Evolutionary conservation across 176 grass and related monocot species (phyloP), one percentile per base, ranked within the genome.

Genomic region (Phoenix roebelenii): DNA sequence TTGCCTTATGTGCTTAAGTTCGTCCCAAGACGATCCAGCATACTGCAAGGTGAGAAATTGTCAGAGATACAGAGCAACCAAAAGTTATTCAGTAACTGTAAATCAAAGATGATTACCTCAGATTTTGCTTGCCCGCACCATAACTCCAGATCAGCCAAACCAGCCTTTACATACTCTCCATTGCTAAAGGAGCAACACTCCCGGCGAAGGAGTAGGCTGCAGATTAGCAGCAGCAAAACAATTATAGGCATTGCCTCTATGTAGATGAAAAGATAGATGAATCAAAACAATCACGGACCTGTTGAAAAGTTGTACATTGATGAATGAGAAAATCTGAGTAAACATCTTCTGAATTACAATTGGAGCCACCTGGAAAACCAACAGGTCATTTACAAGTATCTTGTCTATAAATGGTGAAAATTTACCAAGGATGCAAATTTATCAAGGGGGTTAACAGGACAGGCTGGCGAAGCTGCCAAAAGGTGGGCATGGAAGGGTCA

Each of bases 181-280:
- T 92, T 98, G 71, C 87, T 98, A 51, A 98, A 98, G 51, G 93
- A 98, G 67, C 93, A 98, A 67, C 87, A 98, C 67, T 98, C 93
- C 57, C 87, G 93, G 7, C 93, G 87, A 51, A 98, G 84, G 23
- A 98, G 79, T 57, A 98, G 73, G 78, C 93, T 98, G 62, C 67
- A 97, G 25, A 72, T 9, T 44, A 44, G 35, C 35, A 75, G 22
- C 28, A 77, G 67, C 14, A 72, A 54, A 53, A 44, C 2, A 30
- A 32, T 19, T 18, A 18, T 50, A 71, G 7, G 16, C 1, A 50
- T 7, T 3, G 3, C 3, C 57, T 66, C 20, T 35, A 18, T 22
- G 49, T n/a, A 30, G 54, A 18, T 17, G 59, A 30, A 74, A 73
- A 54, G 4, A 23, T 53, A 22, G 70, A 12, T 52, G 80, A 72